Evolutionary conservation across 164 flowering plant genomes (phyloP), one percentile per base, ranked within the genome.

Genomic region (Paratinospora sagittata): DNA sequence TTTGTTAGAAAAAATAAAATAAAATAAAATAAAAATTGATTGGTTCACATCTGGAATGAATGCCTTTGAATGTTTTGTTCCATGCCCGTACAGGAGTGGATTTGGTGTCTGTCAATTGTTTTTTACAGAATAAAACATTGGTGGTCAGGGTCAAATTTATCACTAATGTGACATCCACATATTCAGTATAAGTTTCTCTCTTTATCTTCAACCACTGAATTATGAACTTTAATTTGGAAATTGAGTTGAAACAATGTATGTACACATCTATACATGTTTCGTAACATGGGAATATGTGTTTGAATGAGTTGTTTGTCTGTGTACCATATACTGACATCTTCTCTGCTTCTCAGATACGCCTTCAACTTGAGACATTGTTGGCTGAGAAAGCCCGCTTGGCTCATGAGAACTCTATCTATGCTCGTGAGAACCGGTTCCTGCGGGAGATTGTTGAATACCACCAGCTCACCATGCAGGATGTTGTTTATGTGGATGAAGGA

Each of bases 351-450:
- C 85, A 94, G 98, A 94, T 94, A 72, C 92, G 98, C 61, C 88
- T 88, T 72, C 98, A 94, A 78, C 86, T 94, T 34, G 98, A 94
- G 82, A 90, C 97, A 10, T 87, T 94, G 58, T 72, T 94, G 80
- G 95, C 93, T 3, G 98, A 94, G 83, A 94, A 94, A 78, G 93
- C 95, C 62, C 93, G 98, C 8, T 74, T 94, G 78, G 97, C 97
- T 0, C 82, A 88, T 68, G 98, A 94, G 77, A 94, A 94, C 75
- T 88, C 90, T 0, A 70, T 85, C 24, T 90, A 87, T 74, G 90
- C 98, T 2, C 84, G 97, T 26, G 98, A 94, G 84, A 94, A 94
- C 73, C 87, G 96, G 0, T 90, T 90, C 77, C 79, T 94, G n/a
- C 84, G 97, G 84, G 98, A 94, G 77, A 84, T 94, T 49, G 97